Percentiles rank a stretch among this genome's conserved stretches.
phyloP scores from a whole-genome alignment of 495 filamentous ascomycete species.

The Letharia columbiana region DNA sequence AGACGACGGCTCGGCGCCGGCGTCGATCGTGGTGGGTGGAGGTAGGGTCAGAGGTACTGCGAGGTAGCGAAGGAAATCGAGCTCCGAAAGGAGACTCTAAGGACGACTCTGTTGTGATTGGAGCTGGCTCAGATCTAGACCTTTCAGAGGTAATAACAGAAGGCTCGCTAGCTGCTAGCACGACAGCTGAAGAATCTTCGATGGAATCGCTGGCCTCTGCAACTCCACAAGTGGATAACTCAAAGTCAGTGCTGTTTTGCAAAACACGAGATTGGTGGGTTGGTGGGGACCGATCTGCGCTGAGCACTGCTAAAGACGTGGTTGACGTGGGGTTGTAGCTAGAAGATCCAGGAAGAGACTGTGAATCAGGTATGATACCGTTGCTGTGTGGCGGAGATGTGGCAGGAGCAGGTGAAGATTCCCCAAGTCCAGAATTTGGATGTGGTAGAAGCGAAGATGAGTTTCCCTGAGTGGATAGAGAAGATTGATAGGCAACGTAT shows the following conservation, averaged over 20 bases:
- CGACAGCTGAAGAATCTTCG: conserved; percentile 8
- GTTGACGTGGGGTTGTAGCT: conserved; percentile 14
- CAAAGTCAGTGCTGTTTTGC: not conserved
- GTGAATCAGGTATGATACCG: conserved; percentile 24
- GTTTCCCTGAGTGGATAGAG: conserved; percentile 14
- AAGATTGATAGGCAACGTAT: conserved; percentile 24
- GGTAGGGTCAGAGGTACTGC: conserved; percentile 8
- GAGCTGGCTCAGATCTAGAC: conserved; percentile 7
- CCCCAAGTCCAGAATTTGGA: conserved; percentile 9
- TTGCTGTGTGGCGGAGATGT: not conserved
- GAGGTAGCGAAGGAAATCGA: conserved; percentile 3
- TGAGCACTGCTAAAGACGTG: conserved; percentile 1
- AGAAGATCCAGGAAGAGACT: conserved; percentile 22
- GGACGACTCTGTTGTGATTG: not conserved
- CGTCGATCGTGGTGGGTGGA: not conserved
- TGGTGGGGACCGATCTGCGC: not conserved
- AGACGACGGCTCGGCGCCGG: not conserved
- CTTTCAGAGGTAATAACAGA: conserved; percentile 1
- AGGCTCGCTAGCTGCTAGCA: conserved; percentile 1
- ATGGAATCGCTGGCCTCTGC: not conserved
- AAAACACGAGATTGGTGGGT: not conserved
- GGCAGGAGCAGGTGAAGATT: conserved; percentile 11
- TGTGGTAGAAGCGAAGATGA: conserved; percentile 1
- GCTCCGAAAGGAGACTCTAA: not conserved
- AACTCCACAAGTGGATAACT: not conserved